phyloP scores from a whole-genome alignment of 2,329 filamentous ascomycete species.

The Fusarium concolor region DNA sequence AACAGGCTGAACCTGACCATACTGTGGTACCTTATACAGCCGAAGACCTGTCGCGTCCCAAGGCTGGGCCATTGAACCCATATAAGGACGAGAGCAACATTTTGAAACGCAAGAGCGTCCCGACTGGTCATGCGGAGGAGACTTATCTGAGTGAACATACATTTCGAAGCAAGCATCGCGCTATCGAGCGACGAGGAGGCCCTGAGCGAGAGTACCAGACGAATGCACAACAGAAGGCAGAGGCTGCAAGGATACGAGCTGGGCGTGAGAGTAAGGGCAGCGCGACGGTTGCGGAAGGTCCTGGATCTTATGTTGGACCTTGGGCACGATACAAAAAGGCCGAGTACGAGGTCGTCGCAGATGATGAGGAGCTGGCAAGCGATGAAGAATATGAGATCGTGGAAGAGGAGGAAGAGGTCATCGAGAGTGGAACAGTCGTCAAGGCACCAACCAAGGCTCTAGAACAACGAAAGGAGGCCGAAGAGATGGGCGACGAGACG shows the following conservation, averaged over 20 bases:
- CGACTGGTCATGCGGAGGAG: slow-evolving; percentile 89
- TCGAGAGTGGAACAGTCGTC: slow-evolving; percentile 73
- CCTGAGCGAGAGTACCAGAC: slow-evolving; percentile 67
- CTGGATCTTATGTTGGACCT: slow-evolving; percentile 89
- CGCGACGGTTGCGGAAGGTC: slow-evolving; percentile 84
- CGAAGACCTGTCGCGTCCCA: slow-evolving; percentile 74
- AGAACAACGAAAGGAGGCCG: slow-evolving; percentile 66
- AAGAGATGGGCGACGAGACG: slow-evolving; percentile 77
- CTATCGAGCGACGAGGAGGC: slow-evolving; percentile 76
- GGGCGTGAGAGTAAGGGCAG: slow-evolving; percentile 88
- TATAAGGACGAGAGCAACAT: slow-evolving; percentile 72
- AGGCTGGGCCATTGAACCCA: slow-evolving; percentile 78
- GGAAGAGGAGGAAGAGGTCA: slow-evolving; percentile 76
- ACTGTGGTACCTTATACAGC: slow-evolving; percentile 75
- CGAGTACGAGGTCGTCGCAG: slow-evolving; percentile 78
- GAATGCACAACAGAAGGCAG: slow-evolving; percentile 73
- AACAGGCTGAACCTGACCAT: slow-evolving; percentile 67
- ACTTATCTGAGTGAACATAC: slow-evolving; percentile 90
- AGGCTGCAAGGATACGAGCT: slow-evolving; percentile 73
- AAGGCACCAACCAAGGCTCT: slow-evolving; percentile 66
- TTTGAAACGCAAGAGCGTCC: slow-evolving; percentile 81
- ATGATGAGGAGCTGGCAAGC: slow-evolving; percentile 80
- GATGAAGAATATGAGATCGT: slow-evolving; percentile 84
- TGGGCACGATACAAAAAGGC: slow-evolving; percentile 87
- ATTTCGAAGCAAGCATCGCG: slow-evolving; percentile 88